A percentile compares a stretch with the other conserved stretches of the same genome.
phyloP scores from a whole-genome alignment of 805 yeast genomes.

The Metahyphopichia silvanorum region DNA sequence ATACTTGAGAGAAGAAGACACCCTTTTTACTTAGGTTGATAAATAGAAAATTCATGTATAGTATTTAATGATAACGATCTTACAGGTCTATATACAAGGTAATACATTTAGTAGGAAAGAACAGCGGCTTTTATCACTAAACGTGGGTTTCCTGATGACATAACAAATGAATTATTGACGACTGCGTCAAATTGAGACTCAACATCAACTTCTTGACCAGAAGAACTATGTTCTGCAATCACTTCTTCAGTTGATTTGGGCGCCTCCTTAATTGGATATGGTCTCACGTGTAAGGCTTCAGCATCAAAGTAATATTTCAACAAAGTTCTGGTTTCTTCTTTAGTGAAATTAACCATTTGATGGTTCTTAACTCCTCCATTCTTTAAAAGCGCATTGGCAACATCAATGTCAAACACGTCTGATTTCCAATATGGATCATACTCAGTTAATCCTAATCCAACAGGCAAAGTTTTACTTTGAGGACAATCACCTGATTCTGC shows the following conservation, averaged over 20 bases:
- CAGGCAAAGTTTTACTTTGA: constrained; percentile 53
- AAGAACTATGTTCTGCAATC: constrained; percentile 4
- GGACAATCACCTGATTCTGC: constrained; percentile 58
- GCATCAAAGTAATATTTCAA: constrained; percentile 28
- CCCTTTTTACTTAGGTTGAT: constrained; percentile 68
- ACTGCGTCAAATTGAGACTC: constrained; percentile 25
- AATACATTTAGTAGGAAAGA: constrained; percentile 19
- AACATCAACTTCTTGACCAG: constrained; percentile 5
- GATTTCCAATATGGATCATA: constrained; percentile 56
- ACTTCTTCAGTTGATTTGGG: constrained; percentile 8
- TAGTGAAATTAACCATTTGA: constrained; percentile 23
- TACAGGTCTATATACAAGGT: too few relatives aligned
- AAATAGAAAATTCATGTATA: too few relatives aligned
- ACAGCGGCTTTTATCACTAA: constrained; percentile 28
- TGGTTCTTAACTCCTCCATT: constrained; percentile 31
- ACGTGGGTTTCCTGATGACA: constrained; percentile 41
- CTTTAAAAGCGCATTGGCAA: constrained; percentile 46
- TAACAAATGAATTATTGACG: constrained; percentile 25
- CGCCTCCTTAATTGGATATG: constrained; percentile 25
- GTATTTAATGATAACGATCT: too few relatives aligned
- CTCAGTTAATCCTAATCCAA: constrained; percentile 51
- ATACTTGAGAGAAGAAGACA: constrained; percentile 96
- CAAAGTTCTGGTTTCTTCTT: constrained; percentile 27
- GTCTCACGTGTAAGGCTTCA: constrained; percentile 33
- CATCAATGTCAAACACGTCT: constrained; percentile 48